phyloP scores from a whole-genome alignment of 495 filamentous ascomycete genomes.

The Penicillium antarcticum region DNA sequence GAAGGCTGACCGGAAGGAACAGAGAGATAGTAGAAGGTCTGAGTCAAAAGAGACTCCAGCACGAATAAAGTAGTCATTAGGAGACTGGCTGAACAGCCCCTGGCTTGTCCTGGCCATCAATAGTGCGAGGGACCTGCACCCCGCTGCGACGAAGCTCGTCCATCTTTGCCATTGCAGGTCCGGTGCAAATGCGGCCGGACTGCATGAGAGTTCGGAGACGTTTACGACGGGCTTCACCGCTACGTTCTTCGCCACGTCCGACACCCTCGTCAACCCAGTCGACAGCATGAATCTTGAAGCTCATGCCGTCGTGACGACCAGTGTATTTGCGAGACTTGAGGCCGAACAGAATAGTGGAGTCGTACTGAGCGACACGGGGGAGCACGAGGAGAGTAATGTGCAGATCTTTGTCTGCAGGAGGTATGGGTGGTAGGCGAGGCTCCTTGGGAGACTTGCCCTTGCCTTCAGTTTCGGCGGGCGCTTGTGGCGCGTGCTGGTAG shows the following conservation, averaged over 20 bases:
- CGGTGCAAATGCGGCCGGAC: conserved; percentile 46
- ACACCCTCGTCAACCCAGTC: conserved; percentile 76
- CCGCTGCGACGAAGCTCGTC: conserved; percentile 38
- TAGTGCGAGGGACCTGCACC: conserved; percentile 31
- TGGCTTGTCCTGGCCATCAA: conserved; percentile 28
- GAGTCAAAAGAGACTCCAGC: background rate
- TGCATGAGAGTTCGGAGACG: conserved; percentile 50
- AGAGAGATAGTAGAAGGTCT: background rate
- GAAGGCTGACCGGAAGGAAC: background rate
- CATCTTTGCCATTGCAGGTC: conserved; percentile 39
- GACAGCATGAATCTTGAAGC: conserved; percentile 74
- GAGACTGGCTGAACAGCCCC: conserved; percentile 38
- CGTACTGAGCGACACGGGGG: conserved; percentile 73
- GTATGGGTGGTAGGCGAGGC: conserved; percentile 36
- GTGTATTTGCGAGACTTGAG: conserved; percentile 74
- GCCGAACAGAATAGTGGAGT: conserved; percentile 68
- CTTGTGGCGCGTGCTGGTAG: conserved; percentile 37
- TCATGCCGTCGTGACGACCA: conserved; percentile 76
- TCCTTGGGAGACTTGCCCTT: conserved; percentile 24
- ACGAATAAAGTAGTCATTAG: conserved; percentile 10
- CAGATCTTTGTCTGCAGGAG: conserved; percentile 61
- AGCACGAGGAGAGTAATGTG: conserved; percentile 83
- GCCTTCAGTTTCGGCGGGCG: conserved; percentile 17
- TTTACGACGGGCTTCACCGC: conserved; percentile 59
- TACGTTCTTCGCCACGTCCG: conserved; percentile 62